Evolutionary conservation across 2,329 filamentous ascomycete genomes (phyloP), one percentile per base, ranked within the genome.

Genomic region (Pleochaeta shiraiana): DNA sequence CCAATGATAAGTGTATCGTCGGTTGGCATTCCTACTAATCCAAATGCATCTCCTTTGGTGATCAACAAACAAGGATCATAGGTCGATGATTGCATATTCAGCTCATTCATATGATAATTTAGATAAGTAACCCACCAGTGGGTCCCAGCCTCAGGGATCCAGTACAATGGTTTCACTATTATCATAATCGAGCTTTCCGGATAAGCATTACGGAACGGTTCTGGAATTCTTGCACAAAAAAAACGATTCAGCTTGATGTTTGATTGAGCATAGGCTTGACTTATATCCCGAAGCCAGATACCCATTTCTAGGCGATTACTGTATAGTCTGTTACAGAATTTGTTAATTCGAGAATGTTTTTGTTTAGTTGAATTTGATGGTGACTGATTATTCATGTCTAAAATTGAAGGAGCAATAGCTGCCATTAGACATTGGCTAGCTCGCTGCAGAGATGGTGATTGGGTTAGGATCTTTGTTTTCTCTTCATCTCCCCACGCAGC

Each of bases 401-500:
- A 57, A 31, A 57, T 11, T 11, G 53, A 57, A 31, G 53, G 53
- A 6, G 53, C 53, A 57, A 57, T 57, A 11, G 53, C 53, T 57
- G 64, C 4, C 19, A 66, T 31, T 16, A 65, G 7, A 28, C 63
- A 12, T 34, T 66, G 33, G 34, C 47, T 66, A 14, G 37, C 33
- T 50, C 55, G 24, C 50, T 66, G 63, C 9, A 66, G 63, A 9
- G 63, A 65, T 14, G 43, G 63, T 28, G 59, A 66, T 61, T 64
- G 43, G 1, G 65, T 66, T n/a, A 66, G 33, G 12, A 66, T 61
- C 19, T 26, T 19, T 5, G 34, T 19, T 43, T 66, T 66, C 43
- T 63, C 64, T 11, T 64, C 19, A 47, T 66, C 65, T 9, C 65
- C 63, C 30, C 64, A 65, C 3, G n/a, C 63, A 30, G 65, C 64